Conservation (phyloP, 2,329 filamentous ascomycete genomes). For the Scopulariopsis brevicaulis region DNA sequence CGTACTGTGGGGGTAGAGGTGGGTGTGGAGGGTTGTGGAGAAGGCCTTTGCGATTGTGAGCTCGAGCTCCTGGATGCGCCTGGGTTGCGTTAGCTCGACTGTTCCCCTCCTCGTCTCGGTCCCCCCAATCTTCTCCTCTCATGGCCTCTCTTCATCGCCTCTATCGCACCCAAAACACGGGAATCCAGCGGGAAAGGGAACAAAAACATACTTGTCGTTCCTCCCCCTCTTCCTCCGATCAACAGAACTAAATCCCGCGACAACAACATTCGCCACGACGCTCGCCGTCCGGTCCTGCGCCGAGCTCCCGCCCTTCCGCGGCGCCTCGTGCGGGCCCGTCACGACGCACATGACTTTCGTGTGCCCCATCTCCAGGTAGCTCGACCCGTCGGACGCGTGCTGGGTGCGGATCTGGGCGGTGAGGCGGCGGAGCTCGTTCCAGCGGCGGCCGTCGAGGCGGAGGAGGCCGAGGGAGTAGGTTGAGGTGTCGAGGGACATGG, state of each 20-base stretch:
- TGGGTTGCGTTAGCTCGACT: conserved; percentile 20
- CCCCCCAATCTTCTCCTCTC: not conserved
- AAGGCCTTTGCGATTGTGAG: conserved; percentile 71
- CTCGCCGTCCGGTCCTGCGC: conserved; percentile 33
- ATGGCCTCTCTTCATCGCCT: not conserved
- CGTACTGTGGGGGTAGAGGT: conserved; percentile 79
- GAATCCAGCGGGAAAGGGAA: not conserved
- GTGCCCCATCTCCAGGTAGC: conserved; percentile 93
- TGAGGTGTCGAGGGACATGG: conserved; percentile 89
- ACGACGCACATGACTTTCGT: conserved; percentile 94
- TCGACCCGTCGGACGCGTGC: conserved; percentile 82
- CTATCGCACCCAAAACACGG: not conserved
- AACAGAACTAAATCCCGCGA: conserved; percentile 80
- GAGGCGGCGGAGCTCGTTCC: conserved; percentile 90
- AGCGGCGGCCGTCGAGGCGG: conserved; percentile 74
- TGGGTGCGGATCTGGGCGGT: conserved; percentile 87
- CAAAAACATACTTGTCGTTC: conserved; percentile 58
- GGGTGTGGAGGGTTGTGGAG: conserved; percentile 65
- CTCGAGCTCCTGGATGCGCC: conserved; percentile 70
- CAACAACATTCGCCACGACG: conserved; percentile 69
- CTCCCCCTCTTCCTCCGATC: conserved; percentile 69
- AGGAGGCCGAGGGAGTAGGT: conserved; percentile 81
- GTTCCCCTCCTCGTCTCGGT: not conserved
- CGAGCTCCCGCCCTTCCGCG: conserved; percentile 10
- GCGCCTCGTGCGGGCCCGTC: conserved; percentile 63